phyloP scores from a whole-genome alignment of 2,329 filamentous ascomycete genomes.

The Hymenoscyphus repandus region DNA sequence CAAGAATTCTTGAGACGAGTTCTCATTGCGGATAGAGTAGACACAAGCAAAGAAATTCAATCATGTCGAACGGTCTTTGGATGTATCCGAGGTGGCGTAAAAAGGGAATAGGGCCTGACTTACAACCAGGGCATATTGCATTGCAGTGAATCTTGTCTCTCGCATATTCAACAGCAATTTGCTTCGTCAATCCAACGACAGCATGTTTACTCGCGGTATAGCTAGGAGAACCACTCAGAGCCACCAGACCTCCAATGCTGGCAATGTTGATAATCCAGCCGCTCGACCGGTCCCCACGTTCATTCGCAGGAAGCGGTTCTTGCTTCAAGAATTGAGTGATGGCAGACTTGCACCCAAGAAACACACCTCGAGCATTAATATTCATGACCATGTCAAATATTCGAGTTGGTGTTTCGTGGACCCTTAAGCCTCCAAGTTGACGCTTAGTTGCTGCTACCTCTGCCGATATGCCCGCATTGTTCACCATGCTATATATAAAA shows the following conservation, averaged over 20 bases:
- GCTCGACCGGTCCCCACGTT: not conserved
- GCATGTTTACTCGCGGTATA: constrained; percentile 21
- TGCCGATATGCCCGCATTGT: constrained; percentile 11
- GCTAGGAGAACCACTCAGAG: not conserved
- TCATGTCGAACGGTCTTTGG: not conserved
- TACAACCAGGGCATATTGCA: constrained; percentile 47
- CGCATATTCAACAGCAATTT: not conserved
- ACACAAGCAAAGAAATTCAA: too few species aligned
- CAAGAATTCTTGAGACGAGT: too few species aligned
- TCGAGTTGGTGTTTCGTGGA: constrained; percentile 2
- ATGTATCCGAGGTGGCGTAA: not conserved
- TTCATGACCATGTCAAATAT: not conserved
- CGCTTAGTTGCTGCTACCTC: not conserved
- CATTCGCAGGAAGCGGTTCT: not conserved
- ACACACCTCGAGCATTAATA: not conserved
- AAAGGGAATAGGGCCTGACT: too few species aligned
- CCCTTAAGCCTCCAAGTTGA: constrained; percentile 2
- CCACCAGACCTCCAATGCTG: not conserved
- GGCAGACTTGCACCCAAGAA: not conserved
- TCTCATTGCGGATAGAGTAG: too few species aligned
- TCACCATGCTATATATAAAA: constrained; percentile 4
- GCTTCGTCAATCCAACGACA: constrained; percentile 11
- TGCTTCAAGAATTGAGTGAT: not conserved
- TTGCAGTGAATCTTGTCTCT: constrained; percentile 31
- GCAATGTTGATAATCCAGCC: not conserved